Evolutionary conservation across 2,329 filamentous ascomycete species (phyloP).

Genomic region (Aspergillus neoniger): DNA sequence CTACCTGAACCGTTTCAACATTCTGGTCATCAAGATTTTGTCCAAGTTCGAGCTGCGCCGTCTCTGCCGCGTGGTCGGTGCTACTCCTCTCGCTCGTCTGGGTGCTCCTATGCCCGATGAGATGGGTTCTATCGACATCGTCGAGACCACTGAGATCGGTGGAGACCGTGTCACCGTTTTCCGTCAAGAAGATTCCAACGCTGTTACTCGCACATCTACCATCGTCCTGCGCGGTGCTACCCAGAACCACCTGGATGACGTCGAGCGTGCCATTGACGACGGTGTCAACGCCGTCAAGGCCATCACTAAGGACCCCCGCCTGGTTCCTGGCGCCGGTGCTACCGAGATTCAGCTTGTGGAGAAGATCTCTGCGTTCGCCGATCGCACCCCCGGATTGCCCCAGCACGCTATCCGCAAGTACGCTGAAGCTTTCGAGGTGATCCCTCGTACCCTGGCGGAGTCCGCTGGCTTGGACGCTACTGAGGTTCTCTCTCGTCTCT

Average conservation of each 20-base stretch:
- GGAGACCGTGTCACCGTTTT: conserved; percentile 98
- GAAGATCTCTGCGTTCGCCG: conserved; percentile 84
- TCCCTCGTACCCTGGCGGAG: conserved; percentile 90
- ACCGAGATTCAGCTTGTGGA: conserved; percentile 93
- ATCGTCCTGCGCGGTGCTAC: conserved; percentile 93
- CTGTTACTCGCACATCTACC: conserved; percentile 88
- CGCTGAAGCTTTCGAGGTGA: conserved; percentile 95
- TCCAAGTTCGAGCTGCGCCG: conserved; percentile 97
- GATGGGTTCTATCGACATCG: conserved; percentile 92
- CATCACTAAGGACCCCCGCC: conserved; percentile 86
- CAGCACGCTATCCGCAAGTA: conserved; percentile 98
- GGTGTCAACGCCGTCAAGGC: conserved; percentile 99
- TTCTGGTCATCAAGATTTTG: conserved; percentile 92
- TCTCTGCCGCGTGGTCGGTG: conserved; percentile 92
- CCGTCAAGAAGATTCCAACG: conserved; percentile 78
- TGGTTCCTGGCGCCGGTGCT: conserved; percentile 92
- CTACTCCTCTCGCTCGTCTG: conserved; percentile 90
- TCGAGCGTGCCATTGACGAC: conserved; percentile 95
- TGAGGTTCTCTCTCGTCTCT: conserved; percentile 89
- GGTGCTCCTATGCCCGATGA: conserved; percentile 99
- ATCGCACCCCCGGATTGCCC: conserved; percentile 87
- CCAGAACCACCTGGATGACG: conserved; percentile 95
- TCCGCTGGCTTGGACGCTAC: conserved; percentile 94
- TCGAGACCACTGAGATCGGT: conserved; percentile 96
- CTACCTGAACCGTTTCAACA: conserved; percentile 96